Evolutionary conservation across 2,329 filamentous ascomycete species (phyloP).

Genomic region (Calonectria crousiana): DNA sequence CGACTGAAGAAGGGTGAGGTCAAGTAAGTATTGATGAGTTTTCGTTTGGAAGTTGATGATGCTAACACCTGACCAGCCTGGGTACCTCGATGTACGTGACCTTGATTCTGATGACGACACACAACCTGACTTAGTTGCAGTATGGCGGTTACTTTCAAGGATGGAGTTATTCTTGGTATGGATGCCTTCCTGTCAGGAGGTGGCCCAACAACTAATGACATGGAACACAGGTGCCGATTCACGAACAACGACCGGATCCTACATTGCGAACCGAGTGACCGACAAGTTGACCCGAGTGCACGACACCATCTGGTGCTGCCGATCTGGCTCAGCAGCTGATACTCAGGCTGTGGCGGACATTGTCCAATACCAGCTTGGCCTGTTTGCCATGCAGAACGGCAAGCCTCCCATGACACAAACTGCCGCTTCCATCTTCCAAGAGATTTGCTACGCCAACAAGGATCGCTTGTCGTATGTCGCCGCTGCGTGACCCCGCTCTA

Average conservation of each 20-base stretch:
- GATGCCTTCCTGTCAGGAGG: background rate
- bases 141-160: constrained; percentile 99
- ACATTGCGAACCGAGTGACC: constrained; percentile 99
- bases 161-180: constrained; percentile 91
- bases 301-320: constrained; percentile 99
- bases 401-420: constrained; percentile 94
- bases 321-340: constrained; percentile 96
- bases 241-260: constrained; percentile 95
- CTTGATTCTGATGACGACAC: constrained; percentile 40
- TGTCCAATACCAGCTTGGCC: constrained; percentile 93
- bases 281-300: constrained; percentile 99
- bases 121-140: constrained; percentile 59
- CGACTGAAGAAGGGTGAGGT: constrained; percentile 98
- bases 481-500: background rate
- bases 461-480: constrained; percentile 82
- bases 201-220: constrained; percentile 28
- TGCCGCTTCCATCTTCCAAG: constrained; percentile 95
- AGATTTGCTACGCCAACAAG: constrained; percentile 98
- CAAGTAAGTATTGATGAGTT: constrained; percentile 75
- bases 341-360: constrained; percentile 99
- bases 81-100: constrained; percentile 92
- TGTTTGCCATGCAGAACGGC: constrained; percentile 92
- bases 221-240: constrained; percentile 81
- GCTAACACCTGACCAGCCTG: constrained; percentile 70
- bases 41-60: background rate